Evolutionary conservation across 148 eudicot species (phyloP), one percentile per base, ranked within the genome.

Genomic region (Rhododendron williamsianum): DNA sequence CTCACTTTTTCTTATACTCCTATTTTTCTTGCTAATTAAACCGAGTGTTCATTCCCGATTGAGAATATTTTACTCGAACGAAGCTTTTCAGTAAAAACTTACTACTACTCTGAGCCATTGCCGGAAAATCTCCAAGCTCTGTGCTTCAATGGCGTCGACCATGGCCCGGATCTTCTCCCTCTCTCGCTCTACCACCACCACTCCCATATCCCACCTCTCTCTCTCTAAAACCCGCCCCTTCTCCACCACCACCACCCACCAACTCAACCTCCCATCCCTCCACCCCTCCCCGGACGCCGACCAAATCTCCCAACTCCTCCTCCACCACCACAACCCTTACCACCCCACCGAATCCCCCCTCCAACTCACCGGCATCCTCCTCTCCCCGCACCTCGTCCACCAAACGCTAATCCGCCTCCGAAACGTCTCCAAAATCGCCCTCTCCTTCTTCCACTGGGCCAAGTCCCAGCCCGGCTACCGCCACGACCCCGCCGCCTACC

Each of bases 291-390:
- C 72, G 10, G 93, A 91, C 45, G 97, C 97, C 0, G 95, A 93
- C 13, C 72, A 85, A 6, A 86, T 96, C 83, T 90, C 98, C 84
- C 87, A 90, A 81, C 71, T 96, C 82, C 88, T 96, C 73, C 90
- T 95, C 83, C 89, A 89, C 16, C 98, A 96, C 85, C 98, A 95
- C 92, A 96, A 96, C 94, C 98, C 99, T 9, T 96, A 91, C 80
- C 99, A 96, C 92, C 81, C 94, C 84, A 91, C 92, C 92, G 99
- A 96, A 76, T 94, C 99, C 19, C 91, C 98, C 5, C 93, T 95
- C 79, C 98, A 96, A 63, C 99, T 96, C 87, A 27, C 88, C 78
- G 98, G 99, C n/a, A 88, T 96, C 54, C 83, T 91, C 11, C 88
- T 95, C 78, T 84, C 96, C 41, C 88, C 96, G 10, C 23, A 51